Percentiles rank a stretch among this genome's conserved stretches.
These are phyloP conservation scores for Kodamaea kakaduensis DNA, from an alignment of 805 yeast species.

Conservation along the genomic window DNA sequence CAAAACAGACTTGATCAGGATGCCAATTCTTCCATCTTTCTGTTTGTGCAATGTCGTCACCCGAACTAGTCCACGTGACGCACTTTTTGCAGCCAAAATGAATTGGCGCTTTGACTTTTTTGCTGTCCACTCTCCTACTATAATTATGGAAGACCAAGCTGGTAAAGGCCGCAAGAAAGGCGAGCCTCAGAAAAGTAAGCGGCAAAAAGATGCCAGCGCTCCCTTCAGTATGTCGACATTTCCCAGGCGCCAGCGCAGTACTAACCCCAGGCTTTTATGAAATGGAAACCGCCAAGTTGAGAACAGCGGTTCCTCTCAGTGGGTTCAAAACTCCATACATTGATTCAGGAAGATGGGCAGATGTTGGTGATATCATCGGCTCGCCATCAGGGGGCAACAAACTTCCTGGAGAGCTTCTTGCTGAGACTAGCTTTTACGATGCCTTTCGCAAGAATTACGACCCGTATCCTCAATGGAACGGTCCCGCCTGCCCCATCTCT, in stretches of 20 bases:
- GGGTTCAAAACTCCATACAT: slow-evolving; percentile 44
- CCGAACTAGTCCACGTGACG: no score
- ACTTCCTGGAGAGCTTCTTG: slow-evolving; percentile 32
- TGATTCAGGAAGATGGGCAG: slow-evolving; percentile 25
- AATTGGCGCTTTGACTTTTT: no score
- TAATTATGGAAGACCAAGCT: no score
- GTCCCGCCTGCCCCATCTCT: slow-evolving; percentile 44
- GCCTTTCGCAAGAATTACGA: slow-evolving; percentile 43
- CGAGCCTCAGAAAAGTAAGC: no score
- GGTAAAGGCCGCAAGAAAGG: no score
- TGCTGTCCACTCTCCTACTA: no score
- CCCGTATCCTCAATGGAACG: slow-evolving; percentile 54
- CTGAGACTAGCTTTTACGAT: slow-evolving; percentile 40
- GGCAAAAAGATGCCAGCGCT: slow-evolving; percentile 1
- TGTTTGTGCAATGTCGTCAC: no score
- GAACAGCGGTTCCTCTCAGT: slow-evolving; percentile 23
- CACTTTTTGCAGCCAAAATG: no score
- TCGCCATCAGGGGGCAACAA: slow-evolving; percentile 20
- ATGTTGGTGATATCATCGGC: slow-evolving; percentile 22
- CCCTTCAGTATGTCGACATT: slow-evolving; percentile 15
- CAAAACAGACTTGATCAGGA: no score
- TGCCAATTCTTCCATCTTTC: no score
- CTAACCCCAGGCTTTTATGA: slow-evolving; percentile 2
- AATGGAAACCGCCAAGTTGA: not conserved
- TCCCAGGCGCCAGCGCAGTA: not conserved